phyloP scores from a whole-genome alignment of 768 basidiomycete species.

The Tylopilus subfusipes region DNA sequence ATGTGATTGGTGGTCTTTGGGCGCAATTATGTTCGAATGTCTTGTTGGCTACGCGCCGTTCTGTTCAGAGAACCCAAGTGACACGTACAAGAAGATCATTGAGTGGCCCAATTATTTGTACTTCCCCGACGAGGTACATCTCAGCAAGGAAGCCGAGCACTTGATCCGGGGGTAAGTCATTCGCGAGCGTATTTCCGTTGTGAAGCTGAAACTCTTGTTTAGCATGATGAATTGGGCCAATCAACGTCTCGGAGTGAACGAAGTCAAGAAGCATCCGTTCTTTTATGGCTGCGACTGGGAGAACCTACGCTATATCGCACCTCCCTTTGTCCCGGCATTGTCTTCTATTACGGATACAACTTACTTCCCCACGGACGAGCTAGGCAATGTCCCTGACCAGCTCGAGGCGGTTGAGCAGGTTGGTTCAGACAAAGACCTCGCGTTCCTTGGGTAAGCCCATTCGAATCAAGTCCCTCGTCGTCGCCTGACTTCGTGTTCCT shows the following conservation, averaged over 20 bases:
- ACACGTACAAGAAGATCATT: constrained; percentile 98
- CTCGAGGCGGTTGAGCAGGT: constrained; percentile 59
- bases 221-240: constrained; percentile 88
- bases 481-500: background rate
- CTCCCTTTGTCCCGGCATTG: constrained; percentile 92
- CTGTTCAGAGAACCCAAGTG: constrained; percentile 94
- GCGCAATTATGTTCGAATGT: constrained; percentile 99
- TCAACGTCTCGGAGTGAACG: constrained; percentile 69
- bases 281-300: constrained; percentile 96
- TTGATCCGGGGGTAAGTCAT: constrained; percentile 71
- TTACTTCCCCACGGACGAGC: constrained; percentile 95
- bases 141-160: constrained; percentile 89
- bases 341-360: constrained; percentile 91
- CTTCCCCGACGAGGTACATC: constrained; percentile 94
- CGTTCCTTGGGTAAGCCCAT: constrained; percentile 55
- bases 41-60: constrained; percentile 97
- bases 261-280: constrained; percentile 92
- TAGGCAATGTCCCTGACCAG: constrained; percentile 64
- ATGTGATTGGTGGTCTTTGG: constrained; percentile 99
- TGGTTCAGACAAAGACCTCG: constrained; percentile 64
- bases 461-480: background rate
- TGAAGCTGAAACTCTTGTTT: constrained; percentile 6
- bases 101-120: constrained; percentile 89
- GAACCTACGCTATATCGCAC: constrained; percentile 86
- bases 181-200: background rate